Evolutionary conservation across 208 protist genomes (phyloP).

Genomic region (Trypanosomatidae sp.): DNA sequence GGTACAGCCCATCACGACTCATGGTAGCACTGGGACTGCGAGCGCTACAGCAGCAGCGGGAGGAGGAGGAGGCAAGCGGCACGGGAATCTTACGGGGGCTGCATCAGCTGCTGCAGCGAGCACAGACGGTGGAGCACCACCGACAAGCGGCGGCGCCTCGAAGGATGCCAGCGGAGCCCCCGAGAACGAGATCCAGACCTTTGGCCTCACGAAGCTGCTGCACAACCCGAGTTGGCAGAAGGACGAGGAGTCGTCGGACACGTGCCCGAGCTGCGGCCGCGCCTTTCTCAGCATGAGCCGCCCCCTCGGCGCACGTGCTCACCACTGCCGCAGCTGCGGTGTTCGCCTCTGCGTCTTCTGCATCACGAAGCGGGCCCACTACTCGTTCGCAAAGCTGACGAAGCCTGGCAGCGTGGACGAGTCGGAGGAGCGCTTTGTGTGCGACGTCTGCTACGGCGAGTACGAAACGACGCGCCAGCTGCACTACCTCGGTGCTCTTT

Average conservation of each 20-base stretch:
- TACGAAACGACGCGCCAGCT: constrained; percentile 47
- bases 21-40: not conserved
- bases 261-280: constrained; percentile 43
- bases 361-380: constrained; percentile 53
- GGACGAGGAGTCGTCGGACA: constrained; percentile 40
- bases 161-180: not conserved
- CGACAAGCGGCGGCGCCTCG: not conserved
- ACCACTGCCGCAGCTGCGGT: constrained; percentile 76
- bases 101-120: not conserved
- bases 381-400: constrained; percentile 67
- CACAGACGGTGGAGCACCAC: not conserved
- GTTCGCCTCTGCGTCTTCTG: constrained; percentile 56
- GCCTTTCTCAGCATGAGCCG: constrained; percentile 32
- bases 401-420: constrained; percentile 57
- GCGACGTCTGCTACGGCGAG: constrained; percentile 55
- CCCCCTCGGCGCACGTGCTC: constrained; percentile 34
- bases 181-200: constrained; percentile 47
- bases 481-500: constrained; percentile 65
- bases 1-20: constrained; percentile 1
- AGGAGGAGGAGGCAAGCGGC: too few species aligned
- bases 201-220: constrained; percentile 36
- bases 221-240: constrained; percentile 59
- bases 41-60: not conserved
- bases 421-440: constrained; percentile 52
- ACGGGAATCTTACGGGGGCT: too few species aligned